Evolutionary conservation across 2,329 filamentous ascomycete species (phyloP).

Genomic region (Penicillium sp.): DNA sequence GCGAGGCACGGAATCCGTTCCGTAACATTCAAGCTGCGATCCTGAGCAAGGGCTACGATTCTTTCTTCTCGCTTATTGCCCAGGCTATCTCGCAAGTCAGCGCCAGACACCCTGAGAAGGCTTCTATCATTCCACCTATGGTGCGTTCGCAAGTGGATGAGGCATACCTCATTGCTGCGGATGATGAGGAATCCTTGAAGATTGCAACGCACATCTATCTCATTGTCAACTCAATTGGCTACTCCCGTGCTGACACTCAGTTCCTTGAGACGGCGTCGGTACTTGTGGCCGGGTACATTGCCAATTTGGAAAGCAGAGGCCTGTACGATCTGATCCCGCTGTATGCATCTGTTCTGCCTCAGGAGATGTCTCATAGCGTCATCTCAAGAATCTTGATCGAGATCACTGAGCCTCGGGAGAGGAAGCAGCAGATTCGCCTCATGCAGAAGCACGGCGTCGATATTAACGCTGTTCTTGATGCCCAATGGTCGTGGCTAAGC

Average conservation of each 20-base stretch:
- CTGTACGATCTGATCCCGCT: conserved; percentile 79
- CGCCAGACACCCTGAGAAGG: conserved; percentile 24
- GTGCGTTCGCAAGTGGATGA: conserved; percentile 57
- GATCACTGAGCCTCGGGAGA: conserved; percentile 63
- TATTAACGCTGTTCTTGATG: conserved; percentile 68
- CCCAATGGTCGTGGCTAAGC: conserved; percentile 56
- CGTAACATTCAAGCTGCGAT: conserved; percentile 46
- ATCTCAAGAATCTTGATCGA: conserved; percentile 75
- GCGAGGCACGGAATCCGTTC: conserved; percentile 45
- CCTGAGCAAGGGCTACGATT: conserved; percentile 42
- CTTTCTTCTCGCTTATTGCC: conserved; percentile 42
- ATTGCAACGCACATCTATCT: conserved; percentile 67
- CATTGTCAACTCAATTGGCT: conserved; percentile 61
- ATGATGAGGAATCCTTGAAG: conserved; percentile 61
- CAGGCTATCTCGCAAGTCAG: conserved; percentile 40
- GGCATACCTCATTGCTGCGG: conserved; percentile 37
- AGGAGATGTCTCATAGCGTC: conserved; percentile 64
- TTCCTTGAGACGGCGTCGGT: conserved; percentile 61
- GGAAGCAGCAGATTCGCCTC: conserved; percentile 67
- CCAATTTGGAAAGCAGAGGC: conserved; percentile 68
- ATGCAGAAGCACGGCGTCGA: conserved; percentile 75
- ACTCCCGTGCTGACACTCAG: conserved; percentile 49
- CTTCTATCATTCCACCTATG: conserved; percentile 35
- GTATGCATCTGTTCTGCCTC: conserved; percentile 77
- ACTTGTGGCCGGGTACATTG: conserved; percentile 77